Evolutionary conservation across 352 stramenopile genomes (phyloP), one percentile per base, ranked within the genome.

Genomic region (Thalassiosira sp.): DNA sequence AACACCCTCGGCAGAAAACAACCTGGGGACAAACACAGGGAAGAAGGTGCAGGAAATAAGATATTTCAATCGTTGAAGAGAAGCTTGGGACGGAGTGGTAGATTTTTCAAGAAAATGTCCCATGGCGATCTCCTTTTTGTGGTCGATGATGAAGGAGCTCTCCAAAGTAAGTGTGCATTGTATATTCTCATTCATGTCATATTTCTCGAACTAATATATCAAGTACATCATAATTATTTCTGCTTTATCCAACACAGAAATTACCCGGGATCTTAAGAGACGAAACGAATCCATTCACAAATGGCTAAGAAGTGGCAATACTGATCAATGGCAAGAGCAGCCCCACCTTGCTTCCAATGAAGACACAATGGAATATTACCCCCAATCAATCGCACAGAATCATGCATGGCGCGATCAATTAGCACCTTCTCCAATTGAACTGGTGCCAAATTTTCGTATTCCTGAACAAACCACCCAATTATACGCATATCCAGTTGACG

Each of bases 331-430:
- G 15, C 37, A 42, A 20, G 24, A 53, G 43, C 3, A 54, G 5
- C 27, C 24, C n/a, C 27, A 16, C 35, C 25, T 15, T 18, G 16
- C 59, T 43, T 13, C 42, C 37, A 0, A 56, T 25, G 48, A 53
- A 42, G 27, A n/a, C 37, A 54, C 27, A 13, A 11, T 11, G 20
- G 31, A 54, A 42, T 25, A 52, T 20, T 24, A 25, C 13, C 24
- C 51, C 13, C 24, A 42, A 46, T 25, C 52, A 22, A 73, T 66
- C 24, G 18, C 53, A 40, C 51, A 58, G 20, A 22, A 72, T 48
- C 64, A 64, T 65, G 64, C 52, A 56, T 76, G 54, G 67, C 42
- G 67, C 43, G 67, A 76, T 64, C 54, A 76, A 51, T 43, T 70
- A 33, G 57, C 24, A 43, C 56, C 45, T 69, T 70, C 67, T 45